These are phyloP conservation scores for Hypoxylon sp. DNA, from an alignment of 2,329 filamentous ascomycete genomes.

Conservation along the genomic window DNA sequence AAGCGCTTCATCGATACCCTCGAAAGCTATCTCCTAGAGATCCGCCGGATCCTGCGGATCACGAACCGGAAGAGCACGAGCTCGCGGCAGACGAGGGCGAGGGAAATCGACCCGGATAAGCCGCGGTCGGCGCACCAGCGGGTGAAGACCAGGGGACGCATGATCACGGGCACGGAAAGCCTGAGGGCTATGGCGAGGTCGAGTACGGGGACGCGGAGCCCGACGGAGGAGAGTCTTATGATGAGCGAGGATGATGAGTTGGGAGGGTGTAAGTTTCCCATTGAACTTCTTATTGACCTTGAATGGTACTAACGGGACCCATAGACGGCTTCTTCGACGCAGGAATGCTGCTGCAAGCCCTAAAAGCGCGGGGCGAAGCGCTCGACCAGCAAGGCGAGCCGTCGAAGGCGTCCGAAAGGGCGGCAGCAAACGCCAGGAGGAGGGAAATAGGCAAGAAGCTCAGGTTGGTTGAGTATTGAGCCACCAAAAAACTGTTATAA, in stretches of 20 bases:
- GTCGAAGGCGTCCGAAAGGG: slow-evolving; percentile 69
- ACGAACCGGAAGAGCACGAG: slow-evolving; percentile 65
- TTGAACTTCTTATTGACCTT: slow-evolving; percentile 29
- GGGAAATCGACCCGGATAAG: slow-evolving; percentile 64
- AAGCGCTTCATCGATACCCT: slow-evolving; percentile 89
- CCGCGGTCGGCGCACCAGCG: slow-evolving; percentile 59
- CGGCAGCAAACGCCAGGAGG: slow-evolving; percentile 70
- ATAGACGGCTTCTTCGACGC: slow-evolving; percentile 97
- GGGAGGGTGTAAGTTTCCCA: slow-evolving; percentile 84
- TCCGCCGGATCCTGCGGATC: slow-evolving; percentile 84
- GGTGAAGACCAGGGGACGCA: slow-evolving; percentile 79
- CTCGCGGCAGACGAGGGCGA: slow-evolving; percentile 65
- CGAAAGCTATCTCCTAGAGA: slow-evolving; percentile 91
- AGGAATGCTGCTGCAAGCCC: slow-evolving; percentile 90
- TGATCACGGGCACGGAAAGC: slow-evolving; percentile 73
- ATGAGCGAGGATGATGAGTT: slow-evolving; percentile 89
- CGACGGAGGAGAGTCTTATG: slow-evolving; percentile 77
- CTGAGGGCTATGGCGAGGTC: slow-evolving; percentile 57
- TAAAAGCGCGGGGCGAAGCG: slow-evolving; percentile 78
- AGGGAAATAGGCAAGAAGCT: slow-evolving; percentile 83
- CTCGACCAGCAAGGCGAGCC: slow-evolving; percentile 64
- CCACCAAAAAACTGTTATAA: not conserved
- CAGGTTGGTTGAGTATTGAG: slow-evolving; percentile 76
- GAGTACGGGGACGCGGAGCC: slow-evolving; percentile 69
- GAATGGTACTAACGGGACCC: slow-evolving; percentile 35